phyloP scores from a whole-genome alignment of 768 basidiomycete genomes.

The Pisolithus orientalis region DNA sequence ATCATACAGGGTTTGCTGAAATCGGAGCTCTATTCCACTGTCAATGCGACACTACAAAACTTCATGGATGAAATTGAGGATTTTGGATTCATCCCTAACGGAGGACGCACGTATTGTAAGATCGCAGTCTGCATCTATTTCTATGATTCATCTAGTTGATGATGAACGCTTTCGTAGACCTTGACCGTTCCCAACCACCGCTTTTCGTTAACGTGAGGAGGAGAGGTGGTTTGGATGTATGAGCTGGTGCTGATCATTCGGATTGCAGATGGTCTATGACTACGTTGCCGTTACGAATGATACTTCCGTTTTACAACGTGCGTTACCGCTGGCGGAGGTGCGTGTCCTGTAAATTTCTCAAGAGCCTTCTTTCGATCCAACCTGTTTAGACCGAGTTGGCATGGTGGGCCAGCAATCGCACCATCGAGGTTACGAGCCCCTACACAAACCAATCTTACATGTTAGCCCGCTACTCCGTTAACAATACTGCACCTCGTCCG shows the following conservation, averaged over 20 bases:
- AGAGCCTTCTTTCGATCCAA: background rate
- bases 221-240: background rate
- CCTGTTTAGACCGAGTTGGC: conserved; percentile 58
- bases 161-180: conserved; percentile 36
- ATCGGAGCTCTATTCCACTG: conserved; percentile 67
- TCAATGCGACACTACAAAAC: conserved; percentile 77
- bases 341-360: conserved; percentile 3
- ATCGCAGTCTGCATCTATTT: background rate
- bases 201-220: conserved; percentile 68
- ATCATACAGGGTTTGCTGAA: conserved; percentile 82
- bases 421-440: conserved; percentile 59
- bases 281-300: conserved; percentile 74
- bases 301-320: conserved; percentile 65
- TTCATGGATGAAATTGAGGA: conserved; percentile 89
- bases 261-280: conserved; percentile 73
- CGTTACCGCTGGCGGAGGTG: conserved; percentile 80
- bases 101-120: conserved; percentile 84
- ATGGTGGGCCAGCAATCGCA: conserved; percentile 81
- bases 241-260: background rate
- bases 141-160: background rate
- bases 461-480: conserved; percentile 70
- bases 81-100: conserved; percentile 92
- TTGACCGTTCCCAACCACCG: conserved; percentile 91
- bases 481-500: conserved; percentile 81
- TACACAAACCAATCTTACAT: conserved; percentile 60